phyloP scores from a whole-genome alignment of 1,284 basidiomycete species.

The Filobasidium uniguttulatum region DNA sequence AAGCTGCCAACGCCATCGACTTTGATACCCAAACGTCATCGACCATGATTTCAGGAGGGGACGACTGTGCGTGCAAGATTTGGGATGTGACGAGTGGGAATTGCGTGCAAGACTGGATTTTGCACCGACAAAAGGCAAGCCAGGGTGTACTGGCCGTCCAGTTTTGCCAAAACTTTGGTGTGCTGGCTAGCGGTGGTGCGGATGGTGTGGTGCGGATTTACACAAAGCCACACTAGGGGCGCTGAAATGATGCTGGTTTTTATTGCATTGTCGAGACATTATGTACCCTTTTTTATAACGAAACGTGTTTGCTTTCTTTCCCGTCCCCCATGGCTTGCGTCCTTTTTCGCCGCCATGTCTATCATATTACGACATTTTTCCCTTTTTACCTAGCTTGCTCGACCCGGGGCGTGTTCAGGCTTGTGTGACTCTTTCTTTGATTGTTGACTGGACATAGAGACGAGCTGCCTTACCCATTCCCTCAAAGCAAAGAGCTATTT shows the following conservation, averaged over 20 bases:
- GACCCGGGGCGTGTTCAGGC: too few relatives aligned
- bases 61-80: constrained; percentile 86
- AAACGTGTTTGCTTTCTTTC: too few relatives aligned
- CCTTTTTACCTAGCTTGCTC: too few relatives aligned
- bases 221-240: constrained; percentile 4
- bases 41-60: constrained; percentile 74
- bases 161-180: constrained; percentile 38
- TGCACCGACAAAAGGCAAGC: constrained; percentile 68
- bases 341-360: too few relatives aligned
- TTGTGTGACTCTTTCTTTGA: too few relatives aligned
- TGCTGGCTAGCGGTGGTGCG: neutral
- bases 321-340: too few relatives aligned
- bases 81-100: constrained; percentile 61
- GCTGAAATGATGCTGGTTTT: neutral
- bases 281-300: neutral
- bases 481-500: too few relatives aligned
- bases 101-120: constrained; percentile 78
- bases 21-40: constrained; percentile 57
- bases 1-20: constrained; percentile 77
- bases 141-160: constrained; percentile 83
- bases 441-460: too few relatives aligned
- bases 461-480: too few relatives aligned
- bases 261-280: neutral
- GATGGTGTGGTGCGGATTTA: constrained; percentile 17
- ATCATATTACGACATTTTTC: too few relatives aligned